phyloP scores from a whole-genome alignment of 148 eudicot genomes.

The Mesembryanthemum crystallinum region DNA sequence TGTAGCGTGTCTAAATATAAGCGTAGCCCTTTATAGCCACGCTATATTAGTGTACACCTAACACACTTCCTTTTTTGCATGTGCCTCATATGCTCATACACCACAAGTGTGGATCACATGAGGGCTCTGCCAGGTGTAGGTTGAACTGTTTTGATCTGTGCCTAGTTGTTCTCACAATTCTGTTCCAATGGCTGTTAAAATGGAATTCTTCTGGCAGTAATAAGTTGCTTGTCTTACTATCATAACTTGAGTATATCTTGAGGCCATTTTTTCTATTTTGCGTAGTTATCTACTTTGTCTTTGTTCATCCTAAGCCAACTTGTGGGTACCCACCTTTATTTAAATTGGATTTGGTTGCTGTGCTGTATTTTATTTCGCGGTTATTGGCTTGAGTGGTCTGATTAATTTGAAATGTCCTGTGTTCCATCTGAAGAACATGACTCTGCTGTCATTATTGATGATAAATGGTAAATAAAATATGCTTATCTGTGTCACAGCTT shows the following conservation, averaged over 20 bases:
- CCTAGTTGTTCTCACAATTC: neutral
- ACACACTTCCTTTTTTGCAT: neutral
- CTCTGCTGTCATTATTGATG: constrained; percentile 22
- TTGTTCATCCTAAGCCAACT: neutral
- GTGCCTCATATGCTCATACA: neutral
- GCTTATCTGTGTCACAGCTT: constrained; percentile 81
- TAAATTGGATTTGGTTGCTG: neutral
- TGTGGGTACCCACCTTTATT: neutral
- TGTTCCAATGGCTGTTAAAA: neutral
- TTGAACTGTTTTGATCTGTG: neutral
- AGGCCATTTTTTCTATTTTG: neutral
- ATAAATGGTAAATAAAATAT: constrained; percentile 39
- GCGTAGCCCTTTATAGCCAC: neutral
- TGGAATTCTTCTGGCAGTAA: neutral
- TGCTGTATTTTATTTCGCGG: neutral
- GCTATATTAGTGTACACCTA: neutral
- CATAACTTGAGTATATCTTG: neutral
- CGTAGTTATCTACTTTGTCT: neutral
- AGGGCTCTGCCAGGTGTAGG: neutral
- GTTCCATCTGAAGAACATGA: constrained; percentile 11
- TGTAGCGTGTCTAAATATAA: too few species aligned
- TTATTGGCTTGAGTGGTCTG: constrained; percentile 1
- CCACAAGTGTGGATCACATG: neutral
- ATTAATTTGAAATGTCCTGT: constrained; percentile 3
- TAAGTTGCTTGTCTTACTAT: neutral